phyloP scores from a whole-genome alignment of 2,329 filamentous ascomycete genomes.

The Clarireedia paspali region DNA sequence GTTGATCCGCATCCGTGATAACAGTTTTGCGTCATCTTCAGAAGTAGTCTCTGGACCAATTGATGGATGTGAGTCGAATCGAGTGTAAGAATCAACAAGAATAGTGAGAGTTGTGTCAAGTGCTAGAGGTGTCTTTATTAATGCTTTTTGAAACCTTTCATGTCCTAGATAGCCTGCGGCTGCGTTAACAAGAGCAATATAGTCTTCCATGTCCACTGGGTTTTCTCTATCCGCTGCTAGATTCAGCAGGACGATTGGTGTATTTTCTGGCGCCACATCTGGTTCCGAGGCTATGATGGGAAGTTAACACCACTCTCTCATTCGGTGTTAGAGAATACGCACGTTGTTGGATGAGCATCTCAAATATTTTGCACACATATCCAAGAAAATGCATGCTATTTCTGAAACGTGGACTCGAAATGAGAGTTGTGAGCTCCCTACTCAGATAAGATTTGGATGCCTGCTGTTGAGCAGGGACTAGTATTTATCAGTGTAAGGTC shows the following conservation, averaged over 20 bases:
- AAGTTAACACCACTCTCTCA: background rate
- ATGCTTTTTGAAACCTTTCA: conserved; percentile 41
- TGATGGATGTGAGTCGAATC: conserved; percentile 31
- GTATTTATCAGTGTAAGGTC: conserved; percentile 15
- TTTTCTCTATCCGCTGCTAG: conserved; percentile 37
- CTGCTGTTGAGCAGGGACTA: conserved; percentile 46
- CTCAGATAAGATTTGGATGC: conserved; percentile 46
- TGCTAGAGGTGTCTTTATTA: conserved; percentile 32
- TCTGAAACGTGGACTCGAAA: conserved; percentile 38
- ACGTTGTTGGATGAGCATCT: conserved; percentile 45
- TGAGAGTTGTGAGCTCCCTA: conserved; percentile 39
- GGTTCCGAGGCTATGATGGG: conserved; percentile 22
- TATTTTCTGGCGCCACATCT: conserved; percentile 34
- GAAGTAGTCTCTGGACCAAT: conserved; percentile 18
- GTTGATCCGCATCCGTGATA: conserved; percentile 41
- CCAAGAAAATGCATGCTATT: conserved; percentile 38
- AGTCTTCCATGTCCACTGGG: conserved; percentile 45
- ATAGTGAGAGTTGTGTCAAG: conserved; percentile 38
- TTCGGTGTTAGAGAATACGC: conserved; percentile 9
- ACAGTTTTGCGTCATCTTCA: conserved; percentile 39
- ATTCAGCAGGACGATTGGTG: conserved; percentile 42
- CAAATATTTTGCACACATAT: conserved; percentile 50
- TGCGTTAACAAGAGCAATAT: conserved; percentile 42
- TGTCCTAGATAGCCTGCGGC: conserved; percentile 49
- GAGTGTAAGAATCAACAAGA: conserved; percentile 41